Percentiles rank a stretch among this genome's conserved stretches.
Conservation (phyloP, 2,329 filamentous ascomycete genomes). For the Aureobasidium sp. region DNA sequence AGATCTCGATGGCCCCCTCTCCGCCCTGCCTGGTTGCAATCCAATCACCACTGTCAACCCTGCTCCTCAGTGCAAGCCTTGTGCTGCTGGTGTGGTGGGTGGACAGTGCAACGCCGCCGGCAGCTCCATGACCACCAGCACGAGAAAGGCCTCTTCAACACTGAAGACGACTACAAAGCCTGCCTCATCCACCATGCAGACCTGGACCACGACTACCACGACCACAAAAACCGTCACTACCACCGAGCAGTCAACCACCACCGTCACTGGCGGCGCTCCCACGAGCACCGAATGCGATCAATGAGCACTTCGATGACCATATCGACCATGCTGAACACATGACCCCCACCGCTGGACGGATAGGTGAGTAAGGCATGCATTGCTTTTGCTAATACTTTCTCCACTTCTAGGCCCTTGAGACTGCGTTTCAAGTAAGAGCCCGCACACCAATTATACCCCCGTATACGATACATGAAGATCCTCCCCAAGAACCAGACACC, state of each 20-base stretch:
- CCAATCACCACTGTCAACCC: constrained; percentile 39
- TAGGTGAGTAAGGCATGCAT: background rate
- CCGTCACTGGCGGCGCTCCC: background rate
- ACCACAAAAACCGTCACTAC: background rate
- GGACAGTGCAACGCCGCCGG: background rate
- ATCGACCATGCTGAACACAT: background rate
- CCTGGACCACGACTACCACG: background rate
- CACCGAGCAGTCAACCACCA: background rate
- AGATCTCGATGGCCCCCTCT: constrained; percentile 33
- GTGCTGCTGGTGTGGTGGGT: constrained; percentile 1
- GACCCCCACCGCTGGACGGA: constrained; percentile 1
- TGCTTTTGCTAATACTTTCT: background rate
- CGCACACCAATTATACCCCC: background rate
- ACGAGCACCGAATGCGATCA: background rate
- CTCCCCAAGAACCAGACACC: too few species aligned
- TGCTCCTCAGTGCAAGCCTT: constrained; percentile 14
- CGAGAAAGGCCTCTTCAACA: background rate
- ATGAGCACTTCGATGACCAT: background rate
- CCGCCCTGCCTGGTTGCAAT: constrained; percentile 48
- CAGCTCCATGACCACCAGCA: background rate
- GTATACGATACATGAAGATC: background rate
- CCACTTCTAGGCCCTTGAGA: constrained; percentile 3
- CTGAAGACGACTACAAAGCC: background rate
- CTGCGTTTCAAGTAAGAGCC: constrained; percentile 8
- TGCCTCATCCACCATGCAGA: background rate